These are phyloP conservation scores for Hypomyces perniciosus DNA, from an alignment of 2,329 filamentous ascomycete genomes.

Conservation along the genomic window DNA sequence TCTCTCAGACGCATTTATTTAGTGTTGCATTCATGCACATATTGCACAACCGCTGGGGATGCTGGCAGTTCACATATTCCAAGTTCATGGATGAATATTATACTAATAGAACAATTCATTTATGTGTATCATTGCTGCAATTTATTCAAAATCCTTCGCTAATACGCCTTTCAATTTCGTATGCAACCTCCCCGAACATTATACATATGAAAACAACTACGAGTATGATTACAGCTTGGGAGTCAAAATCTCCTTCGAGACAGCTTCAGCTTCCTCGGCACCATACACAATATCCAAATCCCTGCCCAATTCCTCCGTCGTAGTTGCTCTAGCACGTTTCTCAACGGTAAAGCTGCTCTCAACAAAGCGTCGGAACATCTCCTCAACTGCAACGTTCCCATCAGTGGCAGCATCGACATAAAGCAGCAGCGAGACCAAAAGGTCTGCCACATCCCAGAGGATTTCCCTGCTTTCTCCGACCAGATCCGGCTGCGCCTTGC, in stretches of 20 bases:
- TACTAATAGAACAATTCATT: too few species aligned
- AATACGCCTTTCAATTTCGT: too few species aligned
- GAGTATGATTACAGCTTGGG: slow-evolving; percentile 7
- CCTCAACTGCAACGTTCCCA: slow-evolving; percentile 29
- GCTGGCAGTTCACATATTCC: background rate
- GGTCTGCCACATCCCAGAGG: slow-evolving; percentile 38
- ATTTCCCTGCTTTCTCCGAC: slow-evolving; percentile 41
- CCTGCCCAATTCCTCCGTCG: slow-evolving; percentile 23
- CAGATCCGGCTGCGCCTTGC: slow-evolving; percentile 31
- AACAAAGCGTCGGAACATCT: slow-evolving; percentile 37
- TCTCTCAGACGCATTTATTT: background rate
- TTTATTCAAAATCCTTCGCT: too few species aligned
- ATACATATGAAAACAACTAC: background rate
- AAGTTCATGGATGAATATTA: background rate
- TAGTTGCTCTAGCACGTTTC: slow-evolving; percentile 16
- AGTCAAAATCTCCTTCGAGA: slow-evolving; percentile 14
- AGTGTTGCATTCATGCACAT: slow-evolving; percentile 1
- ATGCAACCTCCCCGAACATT: too few species aligned
- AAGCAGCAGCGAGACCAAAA: slow-evolving; percentile 38
- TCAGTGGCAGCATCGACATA: slow-evolving; percentile 34
- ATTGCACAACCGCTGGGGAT: background rate
- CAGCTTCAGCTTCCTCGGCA: slow-evolving; percentile 1
- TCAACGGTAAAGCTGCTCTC: slow-evolving; percentile 19
- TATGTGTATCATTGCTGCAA: too few species aligned
- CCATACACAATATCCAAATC: slow-evolving; percentile 35